Conservation (phyloP, 495 filamentous ascomycete species). For the Elaphomyces granulatus region DNA sequence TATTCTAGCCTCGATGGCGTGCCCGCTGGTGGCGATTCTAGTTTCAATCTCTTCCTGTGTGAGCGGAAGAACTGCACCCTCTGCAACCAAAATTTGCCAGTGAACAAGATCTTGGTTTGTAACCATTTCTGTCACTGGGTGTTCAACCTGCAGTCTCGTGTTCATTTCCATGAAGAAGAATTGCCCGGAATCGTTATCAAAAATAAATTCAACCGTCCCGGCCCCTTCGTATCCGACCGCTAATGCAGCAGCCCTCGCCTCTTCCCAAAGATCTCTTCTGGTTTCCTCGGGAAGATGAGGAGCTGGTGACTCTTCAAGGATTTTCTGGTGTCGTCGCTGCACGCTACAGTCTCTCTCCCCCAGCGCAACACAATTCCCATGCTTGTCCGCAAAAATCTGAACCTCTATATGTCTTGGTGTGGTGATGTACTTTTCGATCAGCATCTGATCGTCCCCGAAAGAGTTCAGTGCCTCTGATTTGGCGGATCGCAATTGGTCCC, state of each 20-base stretch:
- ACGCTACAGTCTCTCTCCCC: conserved; percentile 82
- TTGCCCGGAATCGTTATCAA: conserved; percentile 83
- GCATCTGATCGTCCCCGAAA: conserved; percentile 91
- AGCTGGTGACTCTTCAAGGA: conserved; percentile 90
- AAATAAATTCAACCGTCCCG: conserved; percentile 96
- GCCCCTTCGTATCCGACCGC: conserved; percentile 94
- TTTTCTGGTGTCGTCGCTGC: conserved; percentile 88
- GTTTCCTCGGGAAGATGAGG: conserved; percentile 67
- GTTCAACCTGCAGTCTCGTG: conserved; percentile 90
- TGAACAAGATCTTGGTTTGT: conserved; percentile 89
- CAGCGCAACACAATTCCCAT: conserved; percentile 70
- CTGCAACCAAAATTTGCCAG: conserved; percentile 91
- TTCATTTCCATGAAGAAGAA: conserved; percentile 99
- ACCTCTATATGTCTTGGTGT: conserved; percentile 95
- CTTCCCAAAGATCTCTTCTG: conserved; percentile 82
- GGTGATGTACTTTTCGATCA: conserved; percentile 93
- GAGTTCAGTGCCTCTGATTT: conserved; percentile 81
- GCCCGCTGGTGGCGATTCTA: conserved; percentile 58
- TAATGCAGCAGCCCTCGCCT: conserved; percentile 74
- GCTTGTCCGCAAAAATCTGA: conserved; percentile 87
- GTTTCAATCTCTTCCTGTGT: conserved; percentile 71
- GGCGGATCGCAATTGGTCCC: conserved; percentile 67
- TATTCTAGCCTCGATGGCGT: conserved; percentile 89
- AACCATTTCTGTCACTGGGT: conserved; percentile 94
- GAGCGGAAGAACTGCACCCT: conserved; percentile 72